These are phyloP conservation scores for Oenanthe sinensis DNA, from an alignment of 129 eudicot genomes.

Conservation along the genomic window DNA sequence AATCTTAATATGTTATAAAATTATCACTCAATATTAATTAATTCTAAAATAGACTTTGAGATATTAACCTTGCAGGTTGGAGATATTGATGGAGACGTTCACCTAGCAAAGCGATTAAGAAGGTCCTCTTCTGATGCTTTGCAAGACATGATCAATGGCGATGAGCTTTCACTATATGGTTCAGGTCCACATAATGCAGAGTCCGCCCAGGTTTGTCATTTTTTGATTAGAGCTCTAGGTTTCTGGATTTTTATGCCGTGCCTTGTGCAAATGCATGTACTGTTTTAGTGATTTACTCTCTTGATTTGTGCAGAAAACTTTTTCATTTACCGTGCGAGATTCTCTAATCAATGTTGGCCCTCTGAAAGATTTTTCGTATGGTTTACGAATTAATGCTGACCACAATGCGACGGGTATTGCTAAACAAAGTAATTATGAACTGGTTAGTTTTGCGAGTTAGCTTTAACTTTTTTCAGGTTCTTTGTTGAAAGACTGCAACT, in stretches of 20 bases:
- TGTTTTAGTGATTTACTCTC: neutral
- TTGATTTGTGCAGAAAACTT: conserved; percentile 59
- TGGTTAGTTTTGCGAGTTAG: conserved; percentile 47
- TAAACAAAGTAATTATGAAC: conserved; percentile 92
- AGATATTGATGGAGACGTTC: conserved; percentile 80
- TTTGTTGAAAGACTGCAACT: neutral
- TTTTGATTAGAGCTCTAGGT: neutral
- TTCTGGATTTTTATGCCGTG: neutral
- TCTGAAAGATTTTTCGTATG: conserved; percentile 81
- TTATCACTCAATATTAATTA: neutral
- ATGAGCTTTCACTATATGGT: conserved; percentile 86
- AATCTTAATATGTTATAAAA: neutral
- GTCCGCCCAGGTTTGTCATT: conserved; percentile 61
- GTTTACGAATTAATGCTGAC: conserved; percentile 40
- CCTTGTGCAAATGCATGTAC: neutral
- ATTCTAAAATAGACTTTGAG: neutral
- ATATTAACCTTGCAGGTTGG: conserved; percentile 40
- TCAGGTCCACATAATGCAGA: conserved; percentile 71
- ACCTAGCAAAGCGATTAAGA: conserved; percentile 60
- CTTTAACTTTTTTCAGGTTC: neutral
- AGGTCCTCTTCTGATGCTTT: conserved; percentile 89
- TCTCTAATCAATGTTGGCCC: conserved; percentile 92
- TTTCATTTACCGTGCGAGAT: conserved; percentile 93
- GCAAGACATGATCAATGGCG: conserved; percentile 77
- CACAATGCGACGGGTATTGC: conserved; percentile 22